Evolutionary conservation across 169 alveolate genomes (phyloP).

Genomic region (Cryptosporidium tyzzeri): DNA sequence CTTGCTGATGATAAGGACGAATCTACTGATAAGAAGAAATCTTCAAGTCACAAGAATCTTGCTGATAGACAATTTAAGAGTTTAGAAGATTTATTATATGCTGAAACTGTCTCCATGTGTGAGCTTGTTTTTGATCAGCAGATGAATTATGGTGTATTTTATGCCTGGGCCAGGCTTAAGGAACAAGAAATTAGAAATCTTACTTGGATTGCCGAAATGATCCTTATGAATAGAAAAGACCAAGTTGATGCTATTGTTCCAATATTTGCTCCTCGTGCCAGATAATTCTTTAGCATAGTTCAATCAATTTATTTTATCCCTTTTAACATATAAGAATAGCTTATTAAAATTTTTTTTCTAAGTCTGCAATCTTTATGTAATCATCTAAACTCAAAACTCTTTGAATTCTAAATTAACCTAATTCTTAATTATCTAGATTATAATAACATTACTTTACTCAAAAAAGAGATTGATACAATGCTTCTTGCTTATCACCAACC

Average conservation of each 20-base stretch:
- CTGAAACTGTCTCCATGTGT: conserved; percentile 93
- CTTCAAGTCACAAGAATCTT: conserved; percentile 20
- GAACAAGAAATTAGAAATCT: conserved; percentile 98
- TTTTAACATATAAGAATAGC: conserved; percentile 45
- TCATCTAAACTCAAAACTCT: neutral
- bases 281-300: neutral
- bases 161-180: conserved; percentile 97
- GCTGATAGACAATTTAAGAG: conserved; percentile 78
- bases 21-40: conserved; percentile 5
- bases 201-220: conserved; percentile 98
- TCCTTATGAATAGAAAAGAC: conserved; percentile 86
- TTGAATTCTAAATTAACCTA: neutral
- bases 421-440: neutral
- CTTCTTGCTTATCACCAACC: neutral
- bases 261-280: conserved; percentile 83
- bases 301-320: neutral
- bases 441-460: neutral
- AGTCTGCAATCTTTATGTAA: neutral
- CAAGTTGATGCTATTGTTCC: conserved; percentile 88
- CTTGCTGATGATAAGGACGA: conserved; percentile 66
- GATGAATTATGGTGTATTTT: conserved; percentile 95
- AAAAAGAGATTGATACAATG: neutral
- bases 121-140: conserved; percentile 96
- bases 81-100: conserved; percentile 96
- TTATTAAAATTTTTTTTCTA: conserved; percentile 13